Evolutionary conservation across 495 filamentous ascomycete species (phyloP).

Genomic region (Penicillium coprophilum): DNA sequence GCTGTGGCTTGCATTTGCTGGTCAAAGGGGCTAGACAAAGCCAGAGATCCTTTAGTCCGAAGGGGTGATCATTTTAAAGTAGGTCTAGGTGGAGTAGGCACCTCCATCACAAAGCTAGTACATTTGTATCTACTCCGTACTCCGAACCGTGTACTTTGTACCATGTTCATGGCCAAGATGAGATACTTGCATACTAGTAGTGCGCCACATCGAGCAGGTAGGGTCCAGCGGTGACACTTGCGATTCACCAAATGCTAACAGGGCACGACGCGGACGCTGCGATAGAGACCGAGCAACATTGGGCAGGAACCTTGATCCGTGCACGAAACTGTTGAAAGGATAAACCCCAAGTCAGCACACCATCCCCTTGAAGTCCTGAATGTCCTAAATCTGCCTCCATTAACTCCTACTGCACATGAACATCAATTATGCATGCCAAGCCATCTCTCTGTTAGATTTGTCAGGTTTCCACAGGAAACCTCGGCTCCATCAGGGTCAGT

Average conservation of each 20-base stretch:
- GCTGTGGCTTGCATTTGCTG: constrained; percentile 25
- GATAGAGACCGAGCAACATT: constrained; percentile 8
- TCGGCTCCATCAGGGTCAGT: not conserved
- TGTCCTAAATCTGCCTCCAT: not conserved
- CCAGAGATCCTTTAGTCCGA: constrained; percentile 1
- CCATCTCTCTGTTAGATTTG: constrained; percentile 12
- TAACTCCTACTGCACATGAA: constrained; percentile 17
- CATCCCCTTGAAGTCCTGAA: not conserved
- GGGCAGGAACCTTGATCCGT: constrained; percentile 21
- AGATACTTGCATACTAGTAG: constrained; percentile 13
- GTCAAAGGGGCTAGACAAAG: constrained; percentile 5
- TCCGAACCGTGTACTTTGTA: too few relatives aligned
- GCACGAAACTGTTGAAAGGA: constrained; percentile 31
- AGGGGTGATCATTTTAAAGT: not conserved
- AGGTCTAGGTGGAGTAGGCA: not conserved
- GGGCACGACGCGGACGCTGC: not conserved
- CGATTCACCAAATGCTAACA: constrained; percentile 13
- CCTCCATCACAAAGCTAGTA: not conserved
- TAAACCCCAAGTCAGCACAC: not conserved
- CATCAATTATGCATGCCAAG: constrained; percentile 28
- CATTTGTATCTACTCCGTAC: not conserved
- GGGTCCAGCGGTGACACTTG: constrained; percentile 13
- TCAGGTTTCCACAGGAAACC: not conserved
- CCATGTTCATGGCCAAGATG: not conserved
- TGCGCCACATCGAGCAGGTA: constrained; percentile 8